A percentile compares a stretch with the other conserved stretches of the same genome.
phyloP scores from a whole-genome alignment of 2,329 filamentous ascomycete species.

The Fusarium sp. region DNA sequence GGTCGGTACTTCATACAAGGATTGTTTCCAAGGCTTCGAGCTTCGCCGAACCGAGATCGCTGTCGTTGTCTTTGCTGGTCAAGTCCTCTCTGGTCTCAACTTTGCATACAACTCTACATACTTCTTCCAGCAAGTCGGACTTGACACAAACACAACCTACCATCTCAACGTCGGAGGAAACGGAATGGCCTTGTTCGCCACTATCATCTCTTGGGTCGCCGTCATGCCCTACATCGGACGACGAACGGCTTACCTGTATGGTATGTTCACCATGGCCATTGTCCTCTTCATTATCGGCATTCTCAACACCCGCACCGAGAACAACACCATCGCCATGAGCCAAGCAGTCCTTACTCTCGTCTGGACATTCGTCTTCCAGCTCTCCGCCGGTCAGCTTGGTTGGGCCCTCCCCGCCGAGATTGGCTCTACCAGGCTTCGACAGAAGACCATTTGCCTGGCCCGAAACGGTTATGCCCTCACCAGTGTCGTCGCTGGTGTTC shows the following conservation, averaged over 20 bases:
- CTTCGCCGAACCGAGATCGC: slow-evolving; percentile 54
- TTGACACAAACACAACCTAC: slow-evolving; percentile 47
- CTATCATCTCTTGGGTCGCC: slow-evolving; percentile 56
- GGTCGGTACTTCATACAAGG: slow-evolving; percentile 53
- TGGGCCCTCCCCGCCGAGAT: slow-evolving; percentile 51
- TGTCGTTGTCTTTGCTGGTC: slow-evolving; percentile 51
- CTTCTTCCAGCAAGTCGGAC: slow-evolving; percentile 55
- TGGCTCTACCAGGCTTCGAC: slow-evolving; percentile 47
- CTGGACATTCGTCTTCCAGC: slow-evolving; percentile 50
- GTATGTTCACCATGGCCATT: slow-evolving; percentile 55
- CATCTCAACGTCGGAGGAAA: slow-evolving; percentile 54
- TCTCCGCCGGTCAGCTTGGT: slow-evolving; percentile 53
- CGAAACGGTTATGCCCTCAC: slow-evolving; percentile 44
- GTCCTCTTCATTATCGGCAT: slow-evolving; percentile 56
- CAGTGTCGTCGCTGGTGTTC: slow-evolving; percentile 40
- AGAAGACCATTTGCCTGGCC: slow-evolving; percentile 50
- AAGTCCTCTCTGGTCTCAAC: slow-evolving; percentile 50
- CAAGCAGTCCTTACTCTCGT: slow-evolving; percentile 52
- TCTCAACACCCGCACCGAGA: slow-evolving; percentile 51
- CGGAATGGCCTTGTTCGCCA: slow-evolving; percentile 56
- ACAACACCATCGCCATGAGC: slow-evolving; percentile 45
- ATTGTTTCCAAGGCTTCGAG: slow-evolving; percentile 58
- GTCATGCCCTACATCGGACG: slow-evolving; percentile 58
- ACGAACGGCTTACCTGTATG: slow-evolving; percentile 57
- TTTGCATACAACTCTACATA: slow-evolving; percentile 56